Conservation (phyloP, 352 stramenopile species). For the Phytophthora pseudosyringae region DNA sequence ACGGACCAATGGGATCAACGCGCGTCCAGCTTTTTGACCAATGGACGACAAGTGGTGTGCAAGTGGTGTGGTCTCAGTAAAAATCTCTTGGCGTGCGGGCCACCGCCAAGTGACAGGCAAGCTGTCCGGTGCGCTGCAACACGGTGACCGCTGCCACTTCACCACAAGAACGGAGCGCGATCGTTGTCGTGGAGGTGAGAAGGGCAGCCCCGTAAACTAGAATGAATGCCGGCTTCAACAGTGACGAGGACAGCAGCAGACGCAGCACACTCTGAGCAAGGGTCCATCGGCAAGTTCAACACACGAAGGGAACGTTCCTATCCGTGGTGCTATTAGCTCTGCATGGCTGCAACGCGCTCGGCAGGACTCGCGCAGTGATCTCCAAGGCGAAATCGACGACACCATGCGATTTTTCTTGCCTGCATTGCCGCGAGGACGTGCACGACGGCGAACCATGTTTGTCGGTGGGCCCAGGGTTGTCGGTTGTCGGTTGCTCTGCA, state of each 20-base stretch:
- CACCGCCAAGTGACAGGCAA: constrained; percentile 2
- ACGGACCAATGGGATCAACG: constrained; percentile 10
- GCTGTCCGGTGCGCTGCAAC: constrained; percentile 7
- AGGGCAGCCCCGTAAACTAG: neutral
- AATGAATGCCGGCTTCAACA: neutral
- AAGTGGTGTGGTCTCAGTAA: constrained; percentile 1
- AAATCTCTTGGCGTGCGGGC: constrained; percentile 21
- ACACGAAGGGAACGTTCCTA: constrained; percentile 15
- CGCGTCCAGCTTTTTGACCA: constrained; percentile 5
- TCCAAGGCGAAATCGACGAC: neutral
- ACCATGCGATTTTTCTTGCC: constrained; percentile 9
- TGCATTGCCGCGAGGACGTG: neutral
- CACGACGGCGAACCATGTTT: neutral
- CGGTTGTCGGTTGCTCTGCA: neutral
- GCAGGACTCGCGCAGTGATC: neutral
- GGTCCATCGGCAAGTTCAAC: constrained; percentile 11
- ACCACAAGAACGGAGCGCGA: constrained; percentile 19
- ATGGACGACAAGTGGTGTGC: neutral
- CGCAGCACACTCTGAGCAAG: neutral
- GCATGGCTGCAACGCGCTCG: neutral
- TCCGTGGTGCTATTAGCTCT: neutral
- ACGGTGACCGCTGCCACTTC: constrained; percentile 1
- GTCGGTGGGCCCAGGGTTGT: neutral
- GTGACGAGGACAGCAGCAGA: constrained; percentile 2
- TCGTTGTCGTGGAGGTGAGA: constrained; percentile 1